These are phyloP conservation scores for Cercospora sp. DNA, from an alignment of 2,329 filamentous ascomycete genomes.

Conservation along the genomic window DNA sequence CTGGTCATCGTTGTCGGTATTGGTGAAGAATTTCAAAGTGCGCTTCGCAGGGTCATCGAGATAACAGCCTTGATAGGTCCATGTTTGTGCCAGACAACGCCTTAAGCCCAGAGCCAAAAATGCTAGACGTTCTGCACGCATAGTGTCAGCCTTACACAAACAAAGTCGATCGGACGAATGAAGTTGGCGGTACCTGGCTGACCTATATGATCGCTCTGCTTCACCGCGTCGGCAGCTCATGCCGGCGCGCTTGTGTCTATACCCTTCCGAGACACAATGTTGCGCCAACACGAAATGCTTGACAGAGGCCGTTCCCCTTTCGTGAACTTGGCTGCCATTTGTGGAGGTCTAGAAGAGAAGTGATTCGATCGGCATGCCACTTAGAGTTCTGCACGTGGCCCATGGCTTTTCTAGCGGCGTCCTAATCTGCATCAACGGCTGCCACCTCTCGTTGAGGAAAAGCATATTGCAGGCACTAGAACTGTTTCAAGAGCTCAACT, in stretches of 20 bases:
- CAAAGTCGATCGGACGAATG: background rate
- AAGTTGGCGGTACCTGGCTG: background rate
- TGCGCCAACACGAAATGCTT: background rate
- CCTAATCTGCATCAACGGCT: background rate
- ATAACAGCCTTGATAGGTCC: conserved; percentile 20
- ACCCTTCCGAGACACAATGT: conserved; percentile 2
- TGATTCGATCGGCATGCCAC: conserved; percentile 6
- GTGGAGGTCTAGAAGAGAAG: background rate
- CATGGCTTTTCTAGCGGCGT: conserved; percentile 2
- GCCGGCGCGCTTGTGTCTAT: background rate
- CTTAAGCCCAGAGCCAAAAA: background rate
- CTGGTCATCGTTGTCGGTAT: conserved; percentile 5
- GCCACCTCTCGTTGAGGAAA: background rate
- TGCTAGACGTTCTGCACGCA: background rate
- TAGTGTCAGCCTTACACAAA: conserved; percentile 4
- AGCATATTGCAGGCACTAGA: background rate
- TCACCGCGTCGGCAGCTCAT: conserved; percentile 2
- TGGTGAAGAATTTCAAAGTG: conserved; percentile 4
- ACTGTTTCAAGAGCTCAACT: background rate
- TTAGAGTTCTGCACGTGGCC: conserved; percentile 9
- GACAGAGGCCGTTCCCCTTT: background rate
- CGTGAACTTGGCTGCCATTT: conserved; percentile 4
- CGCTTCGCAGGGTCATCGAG: conserved; percentile 15
- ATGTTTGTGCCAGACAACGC: conserved; percentile 7
- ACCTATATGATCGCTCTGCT: background rate